Conservation (phyloP, 306 rosid species). For the Ceratonia siliqua region DNA sequence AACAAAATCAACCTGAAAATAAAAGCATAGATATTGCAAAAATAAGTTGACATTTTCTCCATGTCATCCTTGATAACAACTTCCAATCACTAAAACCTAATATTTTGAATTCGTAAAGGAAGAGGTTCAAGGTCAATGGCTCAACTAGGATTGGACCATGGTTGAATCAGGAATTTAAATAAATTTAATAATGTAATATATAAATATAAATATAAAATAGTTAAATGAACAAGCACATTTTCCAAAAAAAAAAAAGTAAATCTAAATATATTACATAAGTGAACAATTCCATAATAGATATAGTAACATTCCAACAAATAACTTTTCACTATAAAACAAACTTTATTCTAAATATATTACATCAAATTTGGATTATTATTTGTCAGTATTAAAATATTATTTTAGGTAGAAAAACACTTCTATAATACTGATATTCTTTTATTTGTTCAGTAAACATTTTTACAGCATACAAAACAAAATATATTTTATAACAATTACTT, state of each 20-base stretch:
- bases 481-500: no score
- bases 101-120: background rate
- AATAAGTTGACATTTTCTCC: slow-evolving; percentile 15
- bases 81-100: background rate
- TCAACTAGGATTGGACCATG: no score
- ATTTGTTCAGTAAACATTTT: no score
- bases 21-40: slow-evolving; percentile 27
- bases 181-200: background rate
- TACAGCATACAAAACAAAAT: no score
- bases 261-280: background rate
- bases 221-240: background rate
- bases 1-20: slow-evolving; percentile 91
- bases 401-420: no score
- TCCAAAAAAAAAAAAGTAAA: background rate
- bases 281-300: background rate
- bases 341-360: no score
- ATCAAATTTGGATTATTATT: no score
- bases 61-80: background rate
- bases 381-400: no score
- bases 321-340: no score
- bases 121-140: no score
- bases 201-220: background rate
- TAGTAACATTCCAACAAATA: no score
- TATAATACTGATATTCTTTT: no score
- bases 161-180: background rate